Evolutionary conservation across 192 early-diverging fungal genomes (phyloP).

Genomic region (Rhizophlyctis rosea): DNA sequence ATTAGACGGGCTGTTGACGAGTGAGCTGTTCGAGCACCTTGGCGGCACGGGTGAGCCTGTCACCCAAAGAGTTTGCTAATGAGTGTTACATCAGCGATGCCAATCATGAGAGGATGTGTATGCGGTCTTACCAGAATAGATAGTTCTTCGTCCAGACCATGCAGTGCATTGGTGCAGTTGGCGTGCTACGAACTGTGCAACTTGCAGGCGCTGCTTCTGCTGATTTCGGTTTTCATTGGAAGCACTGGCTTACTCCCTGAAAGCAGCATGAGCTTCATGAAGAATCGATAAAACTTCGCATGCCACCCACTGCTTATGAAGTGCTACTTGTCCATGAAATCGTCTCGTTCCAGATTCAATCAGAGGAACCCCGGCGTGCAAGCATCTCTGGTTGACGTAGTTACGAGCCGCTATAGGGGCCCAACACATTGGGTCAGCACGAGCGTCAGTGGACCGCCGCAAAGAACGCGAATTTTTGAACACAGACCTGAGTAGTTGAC

Average conservation of each 20-base stretch:
- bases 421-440: too few relatives aligned
- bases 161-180: constrained; percentile 91
- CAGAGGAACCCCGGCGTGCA: constrained; percentile 85
- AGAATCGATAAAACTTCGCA: too few relatives aligned
- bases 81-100: too few relatives aligned
- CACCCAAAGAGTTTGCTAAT: too few relatives aligned
- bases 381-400: constrained; percentile 94
- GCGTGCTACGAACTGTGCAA: constrained; percentile 96
- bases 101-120: too few relatives aligned
- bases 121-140: constrained; percentile 66
- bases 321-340: constrained; percentile 86
- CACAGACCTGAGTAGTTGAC: too few relatives aligned
- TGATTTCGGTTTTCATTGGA: constrained; percentile 87
- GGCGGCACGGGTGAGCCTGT: constrained; percentile 98
- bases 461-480: too few relatives aligned
- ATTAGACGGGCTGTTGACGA: constrained; percentile 97
- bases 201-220: constrained; percentile 87
- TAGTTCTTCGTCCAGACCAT: constrained; percentile 99
- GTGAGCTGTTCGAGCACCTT: constrained; percentile 99
- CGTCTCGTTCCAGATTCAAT: constrained; percentile 97
- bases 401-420: constrained; percentile 72
- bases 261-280: too few relatives aligned
- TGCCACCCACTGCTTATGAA: too few relatives aligned
- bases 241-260: too few relatives aligned
- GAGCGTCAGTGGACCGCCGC: too few relatives aligned